phyloP scores from a whole-genome alignment of 1,284 basidiomycete species.

The Ceratobasidium sp. region DNA sequence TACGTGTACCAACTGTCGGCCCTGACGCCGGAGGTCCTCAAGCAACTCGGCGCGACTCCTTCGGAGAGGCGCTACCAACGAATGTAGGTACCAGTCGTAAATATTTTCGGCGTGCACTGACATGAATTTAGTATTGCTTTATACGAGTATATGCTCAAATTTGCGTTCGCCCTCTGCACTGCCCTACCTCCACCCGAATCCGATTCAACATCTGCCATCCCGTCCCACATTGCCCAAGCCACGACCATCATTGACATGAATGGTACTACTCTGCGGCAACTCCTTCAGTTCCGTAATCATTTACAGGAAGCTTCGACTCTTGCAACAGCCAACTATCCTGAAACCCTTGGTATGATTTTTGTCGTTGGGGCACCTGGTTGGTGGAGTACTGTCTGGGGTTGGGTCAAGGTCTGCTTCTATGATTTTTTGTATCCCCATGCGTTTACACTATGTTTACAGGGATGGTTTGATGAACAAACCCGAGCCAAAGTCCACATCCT shows the following conservation, averaged over 20 bases:
- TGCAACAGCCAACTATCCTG: slow-evolving; percentile 81
- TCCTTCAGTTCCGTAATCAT: slow-evolving; percentile 75
- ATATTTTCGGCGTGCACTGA: slow-evolving; percentile 26
- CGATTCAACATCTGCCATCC: slow-evolving; percentile 55
- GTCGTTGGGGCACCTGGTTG: slow-evolving; percentile 80
- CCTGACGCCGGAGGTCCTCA: slow-evolving; percentile 60
- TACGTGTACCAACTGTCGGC: slow-evolving; percentile 76
- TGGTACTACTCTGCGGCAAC: slow-evolving; percentile 65
- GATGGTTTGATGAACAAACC: slow-evolving; percentile 81
- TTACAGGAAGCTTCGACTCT: slow-evolving; percentile 77
- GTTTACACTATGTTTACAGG: slow-evolving; percentile 53
- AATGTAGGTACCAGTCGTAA: slow-evolving; percentile 64
- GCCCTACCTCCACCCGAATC: slow-evolving; percentile 68
- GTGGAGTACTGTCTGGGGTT: slow-evolving; percentile 80
- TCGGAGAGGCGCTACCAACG: slow-evolving; percentile 69
- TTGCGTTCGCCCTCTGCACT: slow-evolving; percentile 72
- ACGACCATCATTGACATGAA: slow-evolving; percentile 77
- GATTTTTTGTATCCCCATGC: too few relatives aligned
- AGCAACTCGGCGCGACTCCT: slow-evolving; percentile 67
- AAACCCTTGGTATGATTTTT: slow-evolving; percentile 58
- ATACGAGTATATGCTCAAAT: slow-evolving; percentile 73
- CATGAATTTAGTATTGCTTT: slow-evolving; percentile 60
- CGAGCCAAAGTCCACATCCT: slow-evolving; percentile 75
- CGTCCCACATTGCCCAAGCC: slow-evolving; percentile 48
- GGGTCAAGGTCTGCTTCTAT: slow-evolving; percentile 68